Conservation (phyloP, 2,329 filamentous ascomycete genomes). For the Tolypocladium amazonense region DNA sequence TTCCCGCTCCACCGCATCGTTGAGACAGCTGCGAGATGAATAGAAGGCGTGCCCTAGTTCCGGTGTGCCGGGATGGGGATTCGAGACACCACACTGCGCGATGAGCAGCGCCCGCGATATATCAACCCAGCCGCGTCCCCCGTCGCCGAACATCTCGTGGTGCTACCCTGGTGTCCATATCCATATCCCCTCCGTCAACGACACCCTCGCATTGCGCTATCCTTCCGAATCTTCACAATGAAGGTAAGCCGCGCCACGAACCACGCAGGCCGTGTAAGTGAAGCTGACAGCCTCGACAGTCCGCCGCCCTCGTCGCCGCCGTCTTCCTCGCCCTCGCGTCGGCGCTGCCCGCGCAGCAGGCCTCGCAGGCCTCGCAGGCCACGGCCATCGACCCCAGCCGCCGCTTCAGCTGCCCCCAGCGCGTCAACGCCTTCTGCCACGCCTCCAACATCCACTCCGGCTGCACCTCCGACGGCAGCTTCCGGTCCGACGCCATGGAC, state of each 20-base stretch:
- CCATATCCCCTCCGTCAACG: neutral
- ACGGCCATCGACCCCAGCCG: slow-evolving; percentile 4
- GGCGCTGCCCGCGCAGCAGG: neutral
- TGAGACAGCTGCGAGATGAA: neutral
- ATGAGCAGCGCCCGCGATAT: neutral
- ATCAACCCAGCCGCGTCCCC: neutral
- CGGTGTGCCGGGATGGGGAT: neutral
- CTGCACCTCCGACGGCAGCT: slow-evolving; percentile 6
- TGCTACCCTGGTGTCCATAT: neutral
- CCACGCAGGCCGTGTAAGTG: neutral
- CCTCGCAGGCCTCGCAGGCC: slow-evolving; percentile 1
- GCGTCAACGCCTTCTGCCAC: slow-evolving; percentile 9
- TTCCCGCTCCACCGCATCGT: neutral
- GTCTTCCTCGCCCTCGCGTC: slow-evolving; percentile 1
- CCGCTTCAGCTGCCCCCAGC: slow-evolving; percentile 6
- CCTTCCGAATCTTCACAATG: neutral
- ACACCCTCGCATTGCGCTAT: neutral
- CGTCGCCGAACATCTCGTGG: neutral
- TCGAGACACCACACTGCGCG: neutral
- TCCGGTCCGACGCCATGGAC: slow-evolving; percentile 7
- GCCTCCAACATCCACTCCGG: slow-evolving; percentile 10
- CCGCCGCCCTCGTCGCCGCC: slow-evolving; percentile 2
- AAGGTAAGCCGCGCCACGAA: neutral
- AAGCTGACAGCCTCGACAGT: neutral
- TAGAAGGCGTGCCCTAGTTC: neutral